A percentile compares a stretch with the other conserved stretches of the same genome.
Evolutionary conservation across 129 eudicot species (phyloP).

Genomic region (Artemisia tridentata): DNA sequence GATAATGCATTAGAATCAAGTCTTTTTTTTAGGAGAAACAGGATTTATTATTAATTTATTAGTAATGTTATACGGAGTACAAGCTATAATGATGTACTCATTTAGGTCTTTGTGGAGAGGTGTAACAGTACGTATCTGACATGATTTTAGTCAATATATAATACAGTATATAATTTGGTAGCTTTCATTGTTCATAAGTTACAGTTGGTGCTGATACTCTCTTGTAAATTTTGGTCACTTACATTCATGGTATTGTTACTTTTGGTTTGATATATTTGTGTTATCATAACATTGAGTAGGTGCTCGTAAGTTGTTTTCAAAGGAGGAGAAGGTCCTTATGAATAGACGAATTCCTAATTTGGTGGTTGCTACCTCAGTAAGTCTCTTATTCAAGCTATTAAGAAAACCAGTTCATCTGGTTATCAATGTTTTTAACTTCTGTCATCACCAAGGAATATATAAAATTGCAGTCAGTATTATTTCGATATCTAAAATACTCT

Average conservation of each 20-base stretch:
- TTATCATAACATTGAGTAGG: constrained; percentile 44
- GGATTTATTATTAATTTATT: background rate
- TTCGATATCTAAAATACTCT: background rate
- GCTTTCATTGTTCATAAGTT: background rate
- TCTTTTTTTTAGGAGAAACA: background rate
- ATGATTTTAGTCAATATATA: background rate
- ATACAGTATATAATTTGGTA: background rate
- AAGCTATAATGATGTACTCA: background rate
- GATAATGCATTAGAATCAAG: background rate
- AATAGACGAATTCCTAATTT: constrained; percentile 83
- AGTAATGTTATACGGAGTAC: background rate
- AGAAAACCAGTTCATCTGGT: no score
- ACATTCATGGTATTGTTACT: constrained; percentile 5
- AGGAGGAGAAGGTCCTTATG: constrained; percentile 77
- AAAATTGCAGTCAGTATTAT: background rate
- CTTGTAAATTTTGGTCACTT: constrained; percentile 1
- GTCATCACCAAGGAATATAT: no score
- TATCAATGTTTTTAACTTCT: no score
- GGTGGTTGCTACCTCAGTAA: constrained; percentile 82
- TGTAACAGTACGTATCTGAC: background rate
- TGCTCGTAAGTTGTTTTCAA: constrained; percentile 73
- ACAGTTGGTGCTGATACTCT: background rate
- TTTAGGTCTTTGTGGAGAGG: background rate
- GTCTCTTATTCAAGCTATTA: constrained; percentile 26
- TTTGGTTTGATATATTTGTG: background rate